phyloP scores from a whole-genome alignment of 2,329 filamentous ascomycete species.

The Fusarium piperis region DNA sequence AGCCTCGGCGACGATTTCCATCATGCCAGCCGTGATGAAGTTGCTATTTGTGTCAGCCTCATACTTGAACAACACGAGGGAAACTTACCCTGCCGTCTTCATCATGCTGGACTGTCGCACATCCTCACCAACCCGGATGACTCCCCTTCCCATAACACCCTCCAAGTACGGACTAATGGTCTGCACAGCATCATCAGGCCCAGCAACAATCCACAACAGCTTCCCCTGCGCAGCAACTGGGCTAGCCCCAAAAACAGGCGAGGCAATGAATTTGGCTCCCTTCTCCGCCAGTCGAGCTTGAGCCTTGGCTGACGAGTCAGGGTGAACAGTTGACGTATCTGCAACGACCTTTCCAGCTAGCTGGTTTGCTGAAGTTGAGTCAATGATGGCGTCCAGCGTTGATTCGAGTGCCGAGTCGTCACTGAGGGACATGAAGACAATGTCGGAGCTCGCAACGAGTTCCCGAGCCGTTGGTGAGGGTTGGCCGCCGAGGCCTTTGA shows the following conservation, averaged over 20 bases:
- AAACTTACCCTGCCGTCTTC: conserved; percentile 56
- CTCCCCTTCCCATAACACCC: conserved; percentile 53
- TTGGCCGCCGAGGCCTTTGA: conserved; percentile 43
- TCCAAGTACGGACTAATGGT: conserved; percentile 51
- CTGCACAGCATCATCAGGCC: conserved; percentile 48
- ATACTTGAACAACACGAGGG: accelerated
- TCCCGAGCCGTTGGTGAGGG: conserved; percentile 33
- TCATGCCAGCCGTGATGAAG: conserved; percentile 59
- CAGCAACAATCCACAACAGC: conserved; percentile 58
- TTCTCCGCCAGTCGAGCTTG: conserved; percentile 40
- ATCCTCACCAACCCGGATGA: conserved; percentile 55
- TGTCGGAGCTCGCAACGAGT: conserved; percentile 45
- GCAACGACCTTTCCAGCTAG: conserved; percentile 54
- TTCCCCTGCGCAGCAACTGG: conserved; percentile 57
- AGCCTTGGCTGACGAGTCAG: conserved; percentile 50
- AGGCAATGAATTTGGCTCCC: conserved; percentile 52
- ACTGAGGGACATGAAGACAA: conserved; percentile 55
- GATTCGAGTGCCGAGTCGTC: conserved; percentile 52
- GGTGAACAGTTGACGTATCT: conserved; percentile 62
- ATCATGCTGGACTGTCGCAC: conserved; percentile 56
- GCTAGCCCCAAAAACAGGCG: conserved; percentile 62
- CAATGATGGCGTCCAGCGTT: conserved; percentile 46
- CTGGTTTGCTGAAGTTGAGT: conserved; percentile 6
- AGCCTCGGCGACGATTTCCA: conserved; percentile 59
- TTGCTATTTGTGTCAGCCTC: conserved; percentile 47